Conservation (phyloP, 2,329 filamentous ascomycete genomes). For the Nigrograna mackinnonii region DNA sequence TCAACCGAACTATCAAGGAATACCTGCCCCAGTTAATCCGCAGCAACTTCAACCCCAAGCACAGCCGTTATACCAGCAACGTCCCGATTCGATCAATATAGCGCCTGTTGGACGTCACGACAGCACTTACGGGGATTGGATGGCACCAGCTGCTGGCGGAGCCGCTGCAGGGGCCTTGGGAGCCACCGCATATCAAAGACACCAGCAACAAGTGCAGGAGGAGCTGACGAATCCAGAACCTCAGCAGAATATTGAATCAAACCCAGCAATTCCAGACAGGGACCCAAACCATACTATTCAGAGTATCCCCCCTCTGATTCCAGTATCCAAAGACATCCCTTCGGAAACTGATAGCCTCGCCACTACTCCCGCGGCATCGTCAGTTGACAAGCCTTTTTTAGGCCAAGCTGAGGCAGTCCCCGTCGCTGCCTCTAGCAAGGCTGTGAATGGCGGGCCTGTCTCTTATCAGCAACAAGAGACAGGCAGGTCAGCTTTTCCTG, state of each 20-base stretch:
- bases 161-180: constrained; percentile 46
- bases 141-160: constrained; percentile 54
- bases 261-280: background rate
- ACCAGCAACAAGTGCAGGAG: constrained; percentile 23
- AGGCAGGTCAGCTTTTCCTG: constrained; percentile 52
- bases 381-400: constrained; percentile 33
- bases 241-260: background rate
- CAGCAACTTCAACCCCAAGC: constrained; percentile 8
- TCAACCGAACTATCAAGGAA: constrained; percentile 3
- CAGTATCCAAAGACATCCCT: constrained; percentile 6
- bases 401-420: constrained; percentile 28
- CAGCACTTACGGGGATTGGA: constrained; percentile 58
- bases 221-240: constrained; percentile 10
- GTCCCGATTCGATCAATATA: background rate
- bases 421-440: constrained; percentile 24
- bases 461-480: constrained; percentile 34
- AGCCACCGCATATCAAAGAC: constrained; percentile 32
- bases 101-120: constrained; percentile 30
- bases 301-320: background rate
- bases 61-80: constrained; percentile 9
- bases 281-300: background rate
- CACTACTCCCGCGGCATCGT: constrained; percentile 16
- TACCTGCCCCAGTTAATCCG: background rate
- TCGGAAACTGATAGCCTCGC: constrained; percentile 13
- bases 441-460: constrained; percentile 33